Evolutionary conservation across 148 eudicot species (phyloP).

Genomic region (Rhododendron molle): DNA sequence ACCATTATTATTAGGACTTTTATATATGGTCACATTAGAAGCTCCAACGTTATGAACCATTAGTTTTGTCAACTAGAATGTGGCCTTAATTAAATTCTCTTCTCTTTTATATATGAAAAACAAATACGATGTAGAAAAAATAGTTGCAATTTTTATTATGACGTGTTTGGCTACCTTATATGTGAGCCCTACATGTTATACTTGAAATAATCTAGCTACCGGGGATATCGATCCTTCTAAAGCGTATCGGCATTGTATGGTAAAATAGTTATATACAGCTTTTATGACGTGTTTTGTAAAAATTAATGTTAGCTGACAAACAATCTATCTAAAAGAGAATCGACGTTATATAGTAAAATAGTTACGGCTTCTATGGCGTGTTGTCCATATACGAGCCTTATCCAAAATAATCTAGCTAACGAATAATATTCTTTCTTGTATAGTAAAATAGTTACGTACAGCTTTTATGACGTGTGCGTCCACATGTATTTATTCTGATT

Average conservation of each 20-base stretch:
- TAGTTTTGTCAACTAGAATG: not conserved
- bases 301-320: not conserved
- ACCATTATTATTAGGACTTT: not conserved
- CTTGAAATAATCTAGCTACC: not conserved
- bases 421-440: not conserved
- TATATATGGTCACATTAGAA: not conserved
- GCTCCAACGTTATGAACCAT: not conserved
- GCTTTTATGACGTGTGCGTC: not conserved
- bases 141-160: too few species aligned
- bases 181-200: too few species aligned
- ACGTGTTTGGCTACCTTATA: not conserved
- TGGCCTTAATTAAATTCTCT: not conserved
- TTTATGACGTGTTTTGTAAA: not conserved
- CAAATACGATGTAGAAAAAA: too few species aligned
- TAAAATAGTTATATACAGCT: not conserved
- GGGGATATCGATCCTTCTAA: not conserved
- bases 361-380: not conserved
- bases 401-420: not conserved
- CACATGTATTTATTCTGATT: not conserved
- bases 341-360: not conserved
- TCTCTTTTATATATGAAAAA: not conserved
- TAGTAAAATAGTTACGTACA: not conserved
- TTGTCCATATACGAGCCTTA: not conserved
- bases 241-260: not conserved
- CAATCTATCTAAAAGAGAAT: not conserved